These are phyloP conservation scores for Penicillium longicatenatum DNA, from an alignment of 495 filamentous ascomycete genomes.

Conservation along the genomic window DNA sequence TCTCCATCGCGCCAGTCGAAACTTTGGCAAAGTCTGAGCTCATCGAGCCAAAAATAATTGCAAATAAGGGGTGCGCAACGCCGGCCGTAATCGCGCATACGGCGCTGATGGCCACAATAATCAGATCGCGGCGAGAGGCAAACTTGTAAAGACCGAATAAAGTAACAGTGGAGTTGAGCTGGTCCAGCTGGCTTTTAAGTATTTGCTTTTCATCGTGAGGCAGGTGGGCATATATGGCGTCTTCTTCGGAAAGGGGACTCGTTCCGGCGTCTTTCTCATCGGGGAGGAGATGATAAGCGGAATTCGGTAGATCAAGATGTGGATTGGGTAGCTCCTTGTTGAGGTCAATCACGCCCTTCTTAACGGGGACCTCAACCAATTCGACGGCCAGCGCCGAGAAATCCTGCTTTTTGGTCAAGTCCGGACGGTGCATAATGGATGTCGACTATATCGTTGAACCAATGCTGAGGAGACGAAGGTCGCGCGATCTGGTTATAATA, in stretches of 20 bases:
- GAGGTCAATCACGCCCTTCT: neutral
- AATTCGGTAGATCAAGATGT: neutral
- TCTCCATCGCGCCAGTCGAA: constrained; percentile 46
- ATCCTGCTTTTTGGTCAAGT: neutral
- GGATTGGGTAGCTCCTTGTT: neutral
- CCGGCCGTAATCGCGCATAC: constrained; percentile 76
- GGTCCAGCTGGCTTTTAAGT: constrained; percentile 69
- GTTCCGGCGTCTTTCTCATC: neutral
- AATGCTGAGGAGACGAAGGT: neutral
- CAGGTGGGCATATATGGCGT: constrained; percentile 40
- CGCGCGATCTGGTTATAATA: neutral
- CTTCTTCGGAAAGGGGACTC: constrained; percentile 19
- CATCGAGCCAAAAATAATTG: constrained; percentile 75
- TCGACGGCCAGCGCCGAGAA: constrained; percentile 3
- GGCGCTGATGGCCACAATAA: constrained; percentile 67
- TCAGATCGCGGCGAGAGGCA: constrained; percentile 69
- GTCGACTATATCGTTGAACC: neutral
- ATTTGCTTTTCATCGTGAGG: constrained; percentile 62
- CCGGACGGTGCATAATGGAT: neutral
- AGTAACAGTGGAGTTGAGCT: constrained; percentile 63
- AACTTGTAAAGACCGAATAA: constrained; percentile 76
- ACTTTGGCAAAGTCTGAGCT: constrained; percentile 71
- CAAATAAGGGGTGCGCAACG: constrained; percentile 85
- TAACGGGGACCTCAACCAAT: neutral
- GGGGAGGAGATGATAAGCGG: neutral